Base-by-base conservation (phyloP, 169 alveolate genomes). In the Prorocentrum cordatum region DNA sequence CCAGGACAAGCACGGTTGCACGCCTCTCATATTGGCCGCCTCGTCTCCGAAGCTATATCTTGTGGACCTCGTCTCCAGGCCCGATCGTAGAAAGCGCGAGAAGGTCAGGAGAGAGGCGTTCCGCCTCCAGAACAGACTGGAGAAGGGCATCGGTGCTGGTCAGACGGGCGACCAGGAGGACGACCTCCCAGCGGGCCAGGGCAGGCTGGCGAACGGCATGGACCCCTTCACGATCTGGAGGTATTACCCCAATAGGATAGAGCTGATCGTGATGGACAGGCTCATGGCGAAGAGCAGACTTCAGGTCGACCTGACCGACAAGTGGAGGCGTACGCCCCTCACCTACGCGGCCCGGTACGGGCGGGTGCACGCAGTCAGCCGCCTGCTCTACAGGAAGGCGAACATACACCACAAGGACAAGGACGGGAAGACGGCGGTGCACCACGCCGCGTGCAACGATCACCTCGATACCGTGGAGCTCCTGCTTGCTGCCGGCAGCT, bases 1-100 rank as follows among this genome's bases (percentile, higher is more conserved):
- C 87, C 22, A 77, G 87, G 87, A 77, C 38, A 77, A 77, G 50
- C 87, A 77, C 35, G 87, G 87, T 32, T 77, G 87, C 75, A 77
- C 87, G 10, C 87, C 87, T 6, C 75, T 77, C 29, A 77, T 77
- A 73, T 77, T 77, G 22, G 87, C 87, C 0, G 73, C 87, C 3
- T 77, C 87, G 10, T 77, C 87, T 24, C 87, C 87, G n/a, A 77
- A 77, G 87, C 20, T 77, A 14, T 77, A 77, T 24, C 18, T 77
- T 38, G 87, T 77, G 32, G 87, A 77, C 68, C 29, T 77, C 61
- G 87, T 77, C 31, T 77, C 87, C 12, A 77, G 26, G 39, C 1
- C 54, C 42, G 87, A 77, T n/a, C 73, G 87, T 2, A 73, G 75
- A 16, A 12, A 73, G 14, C 33, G 87, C 18, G 29, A 58, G 64